phyloP scores from a whole-genome alignment of 306 rosid genomes.

The Rosa chinensis region DNA sequence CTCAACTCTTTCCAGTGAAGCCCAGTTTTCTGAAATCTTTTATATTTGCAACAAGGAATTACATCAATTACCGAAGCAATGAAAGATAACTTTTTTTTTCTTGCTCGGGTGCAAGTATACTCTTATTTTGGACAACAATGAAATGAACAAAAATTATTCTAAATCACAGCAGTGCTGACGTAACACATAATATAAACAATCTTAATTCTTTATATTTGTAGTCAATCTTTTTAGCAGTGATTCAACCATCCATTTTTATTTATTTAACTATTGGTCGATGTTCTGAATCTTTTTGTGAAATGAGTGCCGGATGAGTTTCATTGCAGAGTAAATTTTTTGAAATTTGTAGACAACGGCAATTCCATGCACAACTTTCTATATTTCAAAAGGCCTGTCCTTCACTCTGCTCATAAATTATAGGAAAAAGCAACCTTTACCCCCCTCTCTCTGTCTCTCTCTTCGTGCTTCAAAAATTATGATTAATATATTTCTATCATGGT shows the following conservation, averaged over 20 bases:
- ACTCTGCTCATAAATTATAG: slow-evolving; percentile 26
- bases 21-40: not conserved
- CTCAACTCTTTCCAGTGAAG: not conserved
- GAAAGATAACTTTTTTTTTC: not conserved
- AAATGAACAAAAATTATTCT: too few relatives aligned
- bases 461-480: slow-evolving; percentile 39
- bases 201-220: too few relatives aligned
- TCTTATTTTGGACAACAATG: not conserved
- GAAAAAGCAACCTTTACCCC: slow-evolving; percentile 14
- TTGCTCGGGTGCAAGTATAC: not conserved
- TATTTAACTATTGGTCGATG: too few relatives aligned
- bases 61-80: not conserved
- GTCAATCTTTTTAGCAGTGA: too few relatives aligned
- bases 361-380: slow-evolving; percentile 27
- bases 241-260: too few relatives aligned
- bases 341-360: slow-evolving; percentile 29
- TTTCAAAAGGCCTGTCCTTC: slow-evolving; percentile 44
- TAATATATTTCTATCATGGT: slow-evolving; percentile 23
- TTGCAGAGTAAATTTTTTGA: slow-evolving; percentile 9
- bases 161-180: too few relatives aligned
- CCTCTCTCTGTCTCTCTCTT: slow-evolving; percentile 27
- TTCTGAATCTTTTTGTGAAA: too few relatives aligned
- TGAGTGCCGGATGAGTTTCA: too few relatives aligned
- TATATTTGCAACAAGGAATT: not conserved
- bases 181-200: too few relatives aligned